phyloP scores from a whole-genome alignment of 257 asterid species.

The Solanum neorickii region DNA sequence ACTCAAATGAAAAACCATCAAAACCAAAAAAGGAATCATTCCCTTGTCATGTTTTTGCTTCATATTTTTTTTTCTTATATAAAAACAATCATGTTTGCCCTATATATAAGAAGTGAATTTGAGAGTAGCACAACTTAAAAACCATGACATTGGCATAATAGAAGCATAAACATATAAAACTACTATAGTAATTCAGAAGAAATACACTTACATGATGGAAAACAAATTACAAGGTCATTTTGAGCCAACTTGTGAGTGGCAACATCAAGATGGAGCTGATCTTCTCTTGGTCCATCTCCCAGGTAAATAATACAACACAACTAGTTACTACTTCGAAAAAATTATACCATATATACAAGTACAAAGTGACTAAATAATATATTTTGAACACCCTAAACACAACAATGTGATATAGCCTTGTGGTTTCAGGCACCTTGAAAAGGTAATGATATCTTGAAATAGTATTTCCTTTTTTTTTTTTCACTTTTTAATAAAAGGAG shows the following conservation, averaged over 20 bases:
- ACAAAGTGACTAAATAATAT: no score
- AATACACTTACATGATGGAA: not conserved
- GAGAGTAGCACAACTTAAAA: not conserved
- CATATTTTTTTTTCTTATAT: not conserved
- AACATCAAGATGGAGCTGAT: not conserved
- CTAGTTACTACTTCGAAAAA: not conserved
- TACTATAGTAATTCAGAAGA: not conserved
- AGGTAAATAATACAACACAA: not conserved
- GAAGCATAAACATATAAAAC: not conserved
- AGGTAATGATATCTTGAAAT: no score
- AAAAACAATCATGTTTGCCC: not conserved
- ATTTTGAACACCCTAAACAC: no score
- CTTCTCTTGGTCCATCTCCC: not conserved
- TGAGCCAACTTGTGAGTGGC: not conserved
- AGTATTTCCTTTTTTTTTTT: no score
- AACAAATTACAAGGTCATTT: not conserved
- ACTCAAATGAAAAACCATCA: not conserved
- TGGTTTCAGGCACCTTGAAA: no score
- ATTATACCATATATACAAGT: no score
- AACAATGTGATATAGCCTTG: no score
- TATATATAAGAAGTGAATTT: not conserved
- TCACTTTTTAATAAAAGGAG: no score
- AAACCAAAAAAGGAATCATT: not conserved
- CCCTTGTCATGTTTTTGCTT: not conserved
- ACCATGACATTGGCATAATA: not conserved